Evolutionary conservation across 768 basidiomycete genomes (phyloP), one percentile per base, ranked within the genome.

Genomic region (Daedaleopsis sinensis): DNA sequence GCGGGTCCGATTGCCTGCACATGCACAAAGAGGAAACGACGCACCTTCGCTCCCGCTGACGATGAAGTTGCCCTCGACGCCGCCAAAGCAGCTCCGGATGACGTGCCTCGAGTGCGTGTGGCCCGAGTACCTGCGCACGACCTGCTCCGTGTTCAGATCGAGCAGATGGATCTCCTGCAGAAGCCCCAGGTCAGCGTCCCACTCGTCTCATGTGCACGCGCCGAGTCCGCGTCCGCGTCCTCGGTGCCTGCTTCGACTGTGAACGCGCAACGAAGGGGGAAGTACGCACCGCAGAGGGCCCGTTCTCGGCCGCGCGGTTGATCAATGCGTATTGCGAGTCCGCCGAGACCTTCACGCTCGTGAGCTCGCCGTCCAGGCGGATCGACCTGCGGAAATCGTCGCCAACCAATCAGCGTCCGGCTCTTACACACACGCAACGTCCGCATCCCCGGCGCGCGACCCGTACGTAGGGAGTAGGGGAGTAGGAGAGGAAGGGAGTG

Each of bases 41-140:
- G 55, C 65, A 93, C 96, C 96, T 87, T 98, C 96, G 70, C 94
- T 96, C 21, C 96, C 97, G 69, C 92, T 94, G 62, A 94, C 84
- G 54, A 99, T 84, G 71, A 96, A 95, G 70, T 90, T 93, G 55
- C 88, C 90, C 68, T 91, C 87, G 55, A 88, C 78, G 32, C 96
- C 96, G 32, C 96, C 97, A 74, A 98, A 98, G 71, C 93, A 96
- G 73, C 92, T 93, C 59, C 93, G 86, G 62, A 98, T 91, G 64
- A 97, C 87, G 73, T 94, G 91, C 32, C 84, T 81, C 2, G 86
- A 85, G 73, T 96, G 94, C 35, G 82, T 83, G 64, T 97, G 96
- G 9, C 95, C 97, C 4, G 85, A 85, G 71, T 90, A 96, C 74
- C 88, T 94, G 62, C 90, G 88, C 24, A 88, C 81, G 59, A 92